Evolutionary conservation across 805 yeast species (phyloP).

Genomic region (Saturnispora silvae): DNA sequence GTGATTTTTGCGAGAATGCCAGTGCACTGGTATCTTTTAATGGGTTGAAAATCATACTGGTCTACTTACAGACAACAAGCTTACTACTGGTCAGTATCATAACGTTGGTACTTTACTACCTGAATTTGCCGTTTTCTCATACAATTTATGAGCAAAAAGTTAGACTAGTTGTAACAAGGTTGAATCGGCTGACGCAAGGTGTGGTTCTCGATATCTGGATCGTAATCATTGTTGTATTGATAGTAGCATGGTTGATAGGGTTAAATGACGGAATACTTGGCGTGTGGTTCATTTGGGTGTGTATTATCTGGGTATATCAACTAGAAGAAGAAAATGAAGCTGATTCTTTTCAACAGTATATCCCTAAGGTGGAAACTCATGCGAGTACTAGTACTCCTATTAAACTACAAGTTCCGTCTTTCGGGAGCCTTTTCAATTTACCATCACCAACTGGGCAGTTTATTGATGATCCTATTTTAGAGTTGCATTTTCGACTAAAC

Average conservation of each 20-base stretch:
- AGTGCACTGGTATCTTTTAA: too few relatives aligned
- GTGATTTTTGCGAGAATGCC: too few relatives aligned
- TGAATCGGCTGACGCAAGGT: constrained; percentile 1
- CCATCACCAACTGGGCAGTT: background rate
- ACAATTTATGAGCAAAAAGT: constrained; percentile 3
- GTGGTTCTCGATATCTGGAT: constrained; percentile 10
- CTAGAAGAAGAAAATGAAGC: constrained; percentile 1
- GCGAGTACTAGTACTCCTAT: too few relatives aligned
- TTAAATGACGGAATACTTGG: constrained; percentile 7
- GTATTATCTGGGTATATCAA: constrained; percentile 12
- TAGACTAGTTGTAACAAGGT: background rate
- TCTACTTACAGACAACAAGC: too few relatives aligned
- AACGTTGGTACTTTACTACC: background rate
- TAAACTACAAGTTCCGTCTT: too few relatives aligned
- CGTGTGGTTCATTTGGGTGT: constrained; percentile 9
- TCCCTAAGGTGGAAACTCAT: too few relatives aligned
- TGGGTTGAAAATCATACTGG: too few relatives aligned
- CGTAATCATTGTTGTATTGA: constrained; percentile 3
- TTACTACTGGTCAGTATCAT: too few relatives aligned
- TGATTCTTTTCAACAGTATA: too few relatives aligned
- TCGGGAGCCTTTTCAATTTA: background rate
- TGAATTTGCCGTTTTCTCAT: constrained; percentile 2
- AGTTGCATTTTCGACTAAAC: constrained; percentile 4
- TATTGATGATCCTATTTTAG: constrained; percentile 3
- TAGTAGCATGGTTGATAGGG: constrained; percentile 10